phyloP scores from a whole-genome alignment of 345 rosid species.

The Salix koriyanagi region DNA sequence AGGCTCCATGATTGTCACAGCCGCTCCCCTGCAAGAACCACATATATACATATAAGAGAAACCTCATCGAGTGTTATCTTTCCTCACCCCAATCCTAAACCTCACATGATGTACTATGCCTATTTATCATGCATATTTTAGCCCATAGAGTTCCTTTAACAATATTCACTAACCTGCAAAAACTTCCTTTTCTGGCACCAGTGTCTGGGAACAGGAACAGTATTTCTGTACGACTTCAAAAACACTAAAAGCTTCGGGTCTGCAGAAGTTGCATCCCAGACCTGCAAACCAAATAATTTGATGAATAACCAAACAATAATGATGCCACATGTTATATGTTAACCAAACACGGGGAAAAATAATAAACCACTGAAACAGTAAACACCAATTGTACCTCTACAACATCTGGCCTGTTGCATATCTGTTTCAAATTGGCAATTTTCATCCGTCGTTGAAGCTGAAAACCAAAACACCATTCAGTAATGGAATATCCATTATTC shows the following conservation, averaged over 20 bases:
- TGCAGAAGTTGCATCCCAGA: slow-evolving; percentile 99
- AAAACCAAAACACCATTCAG: slow-evolving; percentile 5
- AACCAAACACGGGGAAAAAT: not conserved
- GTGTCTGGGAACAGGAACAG: slow-evolving; percentile 98
- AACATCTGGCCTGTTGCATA: slow-evolving; percentile 94
- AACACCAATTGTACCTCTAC: slow-evolving; percentile 65
- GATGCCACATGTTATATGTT: not conserved
- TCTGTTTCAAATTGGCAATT: slow-evolving; percentile 87
- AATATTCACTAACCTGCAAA: slow-evolving; percentile 73
- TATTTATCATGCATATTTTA: slow-evolving; percentile 41
- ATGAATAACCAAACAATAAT: not conserved
- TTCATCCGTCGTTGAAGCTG: slow-evolving; percentile 95
- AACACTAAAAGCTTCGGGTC: slow-evolving; percentile 94
- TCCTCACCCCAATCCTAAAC: slow-evolving; percentile 52
- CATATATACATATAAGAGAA: slow-evolving; percentile 97
- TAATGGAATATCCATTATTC: not conserved
- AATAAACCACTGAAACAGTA: not conserved
- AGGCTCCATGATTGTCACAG: slow-evolving; percentile 90
- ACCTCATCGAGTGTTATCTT: slow-evolving; percentile 61
- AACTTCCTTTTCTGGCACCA: slow-evolving; percentile 99
- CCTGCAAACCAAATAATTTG: slow-evolving; percentile 41
- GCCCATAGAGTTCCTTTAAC: slow-evolving; percentile 16
- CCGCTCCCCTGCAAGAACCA: slow-evolving; percentile 98
- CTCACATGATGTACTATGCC: slow-evolving; percentile 40
- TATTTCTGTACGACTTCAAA: slow-evolving; percentile 86